phyloP scores from a whole-genome alignment of 2,329 filamentous ascomycete species.

The Cladobotryum protrusum region DNA sequence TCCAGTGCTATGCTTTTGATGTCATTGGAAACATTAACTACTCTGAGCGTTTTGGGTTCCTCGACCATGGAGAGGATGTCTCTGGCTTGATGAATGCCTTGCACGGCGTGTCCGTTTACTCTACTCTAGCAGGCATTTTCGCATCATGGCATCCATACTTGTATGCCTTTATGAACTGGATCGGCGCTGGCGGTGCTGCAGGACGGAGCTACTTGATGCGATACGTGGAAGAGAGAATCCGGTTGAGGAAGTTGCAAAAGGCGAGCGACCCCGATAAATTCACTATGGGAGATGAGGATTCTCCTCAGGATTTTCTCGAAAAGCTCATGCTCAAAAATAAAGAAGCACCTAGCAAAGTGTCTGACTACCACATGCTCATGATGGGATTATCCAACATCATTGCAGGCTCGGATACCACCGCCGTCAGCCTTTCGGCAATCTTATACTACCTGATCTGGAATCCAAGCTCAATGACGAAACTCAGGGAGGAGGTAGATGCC shows the following conservation, averaged over 20 bases:
- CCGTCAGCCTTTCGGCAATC: conserved; percentile 38
- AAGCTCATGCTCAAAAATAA: conserved; percentile 11
- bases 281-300: background rate
- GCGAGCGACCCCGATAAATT: conserved; percentile 6
- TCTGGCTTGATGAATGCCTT: conserved; percentile 30
- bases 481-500: conserved; percentile 19
- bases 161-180: conserved; percentile 14
- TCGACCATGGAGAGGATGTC: conserved; percentile 40
- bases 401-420: conserved; percentile 40
- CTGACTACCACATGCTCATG: conserved; percentile 11
- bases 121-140: conserved; percentile 19
- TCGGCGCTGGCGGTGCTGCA: conserved; percentile 15
- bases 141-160: conserved; percentile 14
- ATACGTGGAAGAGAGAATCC: conserved; percentile 26
- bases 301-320: conserved; percentile 13
- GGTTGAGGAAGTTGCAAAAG: conserved; percentile 14
- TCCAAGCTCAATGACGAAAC: conserved; percentile 17
- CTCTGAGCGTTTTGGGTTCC: conserved; percentile 34
- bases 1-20: conserved; percentile 44
- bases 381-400: conserved; percentile 27
- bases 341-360: conserved; percentile 8
- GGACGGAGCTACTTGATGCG: conserved; percentile 22
- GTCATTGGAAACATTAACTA: conserved; percentile 45
- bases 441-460: conserved; percentile 38
- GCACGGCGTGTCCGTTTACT: conserved; percentile 18